Percentiles rank a stretch among this genome's conserved stretches.
Conservation (phyloP, 441 rosid genomes). For the Daphne laureola region DNA sequence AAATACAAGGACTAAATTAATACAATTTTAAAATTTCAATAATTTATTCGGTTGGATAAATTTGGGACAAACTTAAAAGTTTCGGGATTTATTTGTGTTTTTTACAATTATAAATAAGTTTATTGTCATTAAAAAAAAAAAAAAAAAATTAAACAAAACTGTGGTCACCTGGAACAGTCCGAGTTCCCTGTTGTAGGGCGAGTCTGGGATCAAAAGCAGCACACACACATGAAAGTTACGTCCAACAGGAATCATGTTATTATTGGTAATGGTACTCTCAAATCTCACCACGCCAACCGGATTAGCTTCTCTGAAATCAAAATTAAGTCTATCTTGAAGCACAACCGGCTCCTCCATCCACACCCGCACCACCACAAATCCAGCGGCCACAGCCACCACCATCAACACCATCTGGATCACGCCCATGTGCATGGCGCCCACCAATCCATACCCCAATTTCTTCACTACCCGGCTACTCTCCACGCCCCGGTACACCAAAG, state of each 20-base stretch:
- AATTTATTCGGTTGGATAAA: too few relatives aligned
- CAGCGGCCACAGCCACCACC: conserved; percentile 42
- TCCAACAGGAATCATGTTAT: conserved; percentile 41
- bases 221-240: conserved; percentile 50
- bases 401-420: conserved; percentile 33
- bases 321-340: conserved; percentile 42
- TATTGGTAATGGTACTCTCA: conserved; percentile 13
- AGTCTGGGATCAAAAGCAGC: conserved; percentile 66
- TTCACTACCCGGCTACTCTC: conserved; percentile 20
- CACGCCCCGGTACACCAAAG: conserved; percentile 40
- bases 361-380: conserved; percentile 42
- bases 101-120: too few relatives aligned
- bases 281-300: conserved; percentile 49
- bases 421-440: conserved; percentile 49
- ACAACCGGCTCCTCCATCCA: conserved; percentile 64
- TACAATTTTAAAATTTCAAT: too few relatives aligned
- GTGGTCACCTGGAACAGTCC: conserved; percentile 66
- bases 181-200: conserved; percentile 49
- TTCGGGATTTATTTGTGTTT: too few relatives aligned
- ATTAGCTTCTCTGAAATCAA: conserved; percentile 54
- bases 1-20: too few relatives aligned
- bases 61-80: too few relatives aligned
- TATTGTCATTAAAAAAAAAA: neutral
- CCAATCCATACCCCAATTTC: conserved; percentile 41
- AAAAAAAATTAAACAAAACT: neutral